These are phyloP conservation scores for Acacia pycnantha DNA, from an alignment of 331 rosid genomes.

Conservation along the genomic window DNA sequence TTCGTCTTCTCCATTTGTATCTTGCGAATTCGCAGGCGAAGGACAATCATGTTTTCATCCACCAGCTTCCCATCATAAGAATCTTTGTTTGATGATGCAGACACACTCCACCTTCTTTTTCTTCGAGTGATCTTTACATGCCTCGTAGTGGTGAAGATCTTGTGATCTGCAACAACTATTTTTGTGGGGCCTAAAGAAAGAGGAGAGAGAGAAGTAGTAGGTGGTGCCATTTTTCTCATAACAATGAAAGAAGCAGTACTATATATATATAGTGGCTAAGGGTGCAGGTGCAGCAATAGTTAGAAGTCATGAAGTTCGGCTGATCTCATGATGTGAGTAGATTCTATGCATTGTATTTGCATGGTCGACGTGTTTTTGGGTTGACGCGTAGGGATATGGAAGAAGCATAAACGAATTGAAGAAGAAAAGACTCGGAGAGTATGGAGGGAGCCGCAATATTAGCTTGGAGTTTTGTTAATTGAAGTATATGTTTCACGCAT, in stretches of 20 bases:
- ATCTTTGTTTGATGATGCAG: neutral
- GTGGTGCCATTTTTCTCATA: neutral
- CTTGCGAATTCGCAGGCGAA: neutral
- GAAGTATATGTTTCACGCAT: neutral
- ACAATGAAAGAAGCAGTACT: neutral
- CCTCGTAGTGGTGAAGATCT: neutral
- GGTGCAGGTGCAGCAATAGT: neutral
- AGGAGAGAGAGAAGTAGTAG: neutral
- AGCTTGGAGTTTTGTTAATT: neutral
- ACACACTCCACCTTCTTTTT: neutral
- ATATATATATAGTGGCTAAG: too few relatives aligned
- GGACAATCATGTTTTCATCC: neutral
- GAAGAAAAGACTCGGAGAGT: neutral
- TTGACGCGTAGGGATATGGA: neutral
- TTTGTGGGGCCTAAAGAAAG: neutral
- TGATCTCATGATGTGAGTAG: neutral
- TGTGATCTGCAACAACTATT: neutral
- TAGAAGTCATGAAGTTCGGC: neutral
- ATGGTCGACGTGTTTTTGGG: neutral
- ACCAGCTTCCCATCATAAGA: neutral
- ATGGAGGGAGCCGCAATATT: neutral
- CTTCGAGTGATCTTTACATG: neutral
- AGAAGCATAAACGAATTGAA: neutral
- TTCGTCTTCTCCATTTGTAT: neutral
- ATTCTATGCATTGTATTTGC: neutral